phyloP scores from a whole-genome alignment of 2,329 filamentous ascomycete genomes.

The Ophiosphaerella herpotricha region DNA sequence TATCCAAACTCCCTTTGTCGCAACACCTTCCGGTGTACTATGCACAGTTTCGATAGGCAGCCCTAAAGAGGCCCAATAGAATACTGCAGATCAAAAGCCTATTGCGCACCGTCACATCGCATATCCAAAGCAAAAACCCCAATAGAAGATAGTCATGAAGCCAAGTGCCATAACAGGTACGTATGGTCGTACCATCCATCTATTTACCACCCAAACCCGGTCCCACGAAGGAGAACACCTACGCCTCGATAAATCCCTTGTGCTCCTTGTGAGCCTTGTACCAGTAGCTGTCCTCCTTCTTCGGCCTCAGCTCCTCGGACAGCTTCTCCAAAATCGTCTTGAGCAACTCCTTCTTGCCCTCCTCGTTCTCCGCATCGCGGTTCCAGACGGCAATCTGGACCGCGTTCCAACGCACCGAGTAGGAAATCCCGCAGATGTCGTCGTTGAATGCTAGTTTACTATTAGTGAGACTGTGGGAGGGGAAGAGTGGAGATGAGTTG shows the following conservation, averaged over 20 bases:
- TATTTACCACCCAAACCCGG: neutral
- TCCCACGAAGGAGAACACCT: constrained; percentile 3
- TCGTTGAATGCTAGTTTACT: constrained; percentile 63
- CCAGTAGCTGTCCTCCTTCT: constrained; percentile 65
- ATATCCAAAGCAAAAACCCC: no score
- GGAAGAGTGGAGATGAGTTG: neutral
- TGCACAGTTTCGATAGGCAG: no score
- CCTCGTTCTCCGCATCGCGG: constrained; percentile 79
- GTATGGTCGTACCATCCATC: neutral
- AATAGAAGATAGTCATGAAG: no score
- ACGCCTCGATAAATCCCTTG: constrained; percentile 65
- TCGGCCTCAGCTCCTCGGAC: constrained; percentile 72
- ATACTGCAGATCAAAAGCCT: no score
- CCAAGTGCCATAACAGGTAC: no score
- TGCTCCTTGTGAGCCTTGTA: constrained; percentile 94
- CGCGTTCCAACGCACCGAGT: constrained; percentile 86
- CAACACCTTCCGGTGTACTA: no score
- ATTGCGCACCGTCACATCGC: no score
- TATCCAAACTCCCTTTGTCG: no score
- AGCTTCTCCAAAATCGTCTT: constrained; percentile 74
- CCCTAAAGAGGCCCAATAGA: no score
- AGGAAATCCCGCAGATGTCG: constrained; percentile 82
- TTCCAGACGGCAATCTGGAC: constrained; percentile 93
- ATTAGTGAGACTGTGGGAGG: neutral
- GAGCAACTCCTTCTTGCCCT: constrained; percentile 76